These are phyloP conservation scores for Eucalyptus regnans DNA, from an alignment of 345 rosid species.

Conservation along the genomic window DNA sequence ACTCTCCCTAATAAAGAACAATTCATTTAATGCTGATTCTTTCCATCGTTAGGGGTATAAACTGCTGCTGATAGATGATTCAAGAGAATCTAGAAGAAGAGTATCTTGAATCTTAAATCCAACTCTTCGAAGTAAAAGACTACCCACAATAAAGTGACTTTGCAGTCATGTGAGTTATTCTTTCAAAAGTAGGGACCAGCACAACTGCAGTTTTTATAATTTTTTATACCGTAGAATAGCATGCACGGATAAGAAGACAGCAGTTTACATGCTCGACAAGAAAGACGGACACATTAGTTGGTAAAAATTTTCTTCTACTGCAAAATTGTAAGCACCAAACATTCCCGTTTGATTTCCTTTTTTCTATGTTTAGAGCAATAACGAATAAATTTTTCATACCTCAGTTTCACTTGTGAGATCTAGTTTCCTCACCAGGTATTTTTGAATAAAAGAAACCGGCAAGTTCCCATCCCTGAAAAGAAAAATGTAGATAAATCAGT, in stretches of 20 bases:
- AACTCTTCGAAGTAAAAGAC: not conserved
- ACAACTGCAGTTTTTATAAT: not conserved
- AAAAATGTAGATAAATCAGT: not conserved
- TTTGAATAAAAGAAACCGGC: slow-evolving; percentile 71
- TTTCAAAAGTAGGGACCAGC: not conserved
- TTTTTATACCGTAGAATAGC: not conserved
- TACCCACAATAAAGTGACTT: not conserved
- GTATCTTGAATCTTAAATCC: not conserved
- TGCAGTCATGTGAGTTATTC: not conserved
- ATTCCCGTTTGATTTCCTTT: not conserved
- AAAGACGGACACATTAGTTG: not conserved
- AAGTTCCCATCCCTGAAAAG: slow-evolving; percentile 64
- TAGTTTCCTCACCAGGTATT: slow-evolving; percentile 73
- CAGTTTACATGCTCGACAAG: not conserved
- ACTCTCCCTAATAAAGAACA: not conserved
- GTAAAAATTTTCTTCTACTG: not conserved
- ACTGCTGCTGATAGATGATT: not conserved
- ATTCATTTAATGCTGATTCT: not conserved
- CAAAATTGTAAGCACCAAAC: not conserved
- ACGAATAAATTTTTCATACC: slow-evolving; percentile 21
- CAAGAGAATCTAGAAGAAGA: not conserved
- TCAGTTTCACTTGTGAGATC: slow-evolving; percentile 57
- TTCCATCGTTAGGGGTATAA: not conserved
- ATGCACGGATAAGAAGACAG: not conserved
- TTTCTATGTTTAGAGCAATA: not conserved